Evolutionary conservation across 345 rosid genomes (phyloP), one percentile per base, ranked within the genome.

Genomic region (Gossypium bickii): DNA sequence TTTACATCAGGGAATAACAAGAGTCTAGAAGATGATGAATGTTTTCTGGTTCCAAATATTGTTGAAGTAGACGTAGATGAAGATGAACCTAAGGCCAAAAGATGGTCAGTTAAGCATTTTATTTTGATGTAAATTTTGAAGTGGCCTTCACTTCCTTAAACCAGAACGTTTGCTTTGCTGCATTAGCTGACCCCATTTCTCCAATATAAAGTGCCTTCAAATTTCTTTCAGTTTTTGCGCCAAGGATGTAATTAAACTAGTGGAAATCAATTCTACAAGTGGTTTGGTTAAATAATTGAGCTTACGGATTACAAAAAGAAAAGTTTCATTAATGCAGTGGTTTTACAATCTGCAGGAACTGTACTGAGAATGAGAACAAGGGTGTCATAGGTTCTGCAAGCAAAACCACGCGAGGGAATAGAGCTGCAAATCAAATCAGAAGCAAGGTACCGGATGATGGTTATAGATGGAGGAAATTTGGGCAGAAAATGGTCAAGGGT

Each of bases 61-160:
- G 57, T 7, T 18, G 65, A 71, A 9, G 12, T 10, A 57, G 38
- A 13, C n/a, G 49, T 38, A 4, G 13, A 20, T 34, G 49, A 18
- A 71, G 65, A 34, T 57, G 74, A 56, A 71, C 53, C 74, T 34
- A 22, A 38, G 27, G 64, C 74, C 64, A 56, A 71, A 71, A 56
- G 63, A n/a, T 56, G 61, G 74, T 71, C 17, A 38, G 74, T 53
- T 51, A 12, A 13, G n/a, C 74, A 2, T 29, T 34, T 10, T 51
- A 27, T 17, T 47, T 13, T 13, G 3, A 68, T 24, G 52, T 8
- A 66, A 12, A 18, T 7, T 44, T 15, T 45, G 70, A 66, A 44
- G 70, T 2, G 10, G 7, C 17, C 11, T 20, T 44, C 70, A 18
- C 69, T 18, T 18, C 29, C 52, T 43, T 64, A 64, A 65, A 65